Base-by-base conservation (phyloP, 768 basidiomycete species). In the Nidularia sp. region DNA sequence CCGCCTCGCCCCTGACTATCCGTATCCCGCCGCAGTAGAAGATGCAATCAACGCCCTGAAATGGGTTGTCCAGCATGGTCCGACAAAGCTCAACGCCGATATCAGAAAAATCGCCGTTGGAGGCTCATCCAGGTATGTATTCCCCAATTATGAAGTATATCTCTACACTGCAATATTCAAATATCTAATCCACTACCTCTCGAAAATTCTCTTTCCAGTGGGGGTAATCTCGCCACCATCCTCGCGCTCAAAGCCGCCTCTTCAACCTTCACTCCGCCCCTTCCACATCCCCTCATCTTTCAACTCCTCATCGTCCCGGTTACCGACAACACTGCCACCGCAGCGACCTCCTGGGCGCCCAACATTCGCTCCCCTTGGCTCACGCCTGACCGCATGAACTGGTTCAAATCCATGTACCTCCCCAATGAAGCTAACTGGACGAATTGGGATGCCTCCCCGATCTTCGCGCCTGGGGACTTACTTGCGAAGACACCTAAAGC, bases 291-390 rank as follows among this genome's bases (percentile, higher is more conserved):
- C 2, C 61, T 88, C 45, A 57, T 76, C 3, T 81, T 85, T 66
- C 84, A 84, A 57, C 69, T 89, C 0, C 75, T 89, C 39, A 73
- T 86, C 25, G 88, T 88, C 1, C 88, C 87, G 13, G 88, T 88
- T 35, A 80, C 73, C 0, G 85, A 90, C 62, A 89, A 88, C 67
- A 87, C 87, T 1, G 80, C 82, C 3, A 73, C 73, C 56, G 53
- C 66, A 58, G 49, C 73, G 58, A 57, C 63, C 29, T 77, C 76
- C 25, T 88, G 86, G 86, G 66, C 64, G 6, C 75, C 79, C 54
- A 85, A 85, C 59, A 68, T 71, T 29, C 61, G 81, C 47, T 77
- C 85, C 1, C 77, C 82, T 1, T 82, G 84, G 74, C 75, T 90
- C 34, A 65, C 68, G 2, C 83, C 79, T 1, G 78, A 57, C 3